Evolutionary conservation across 768 basidiomycete genomes (phyloP).

Genomic region (Tulasnella sp.): DNA sequence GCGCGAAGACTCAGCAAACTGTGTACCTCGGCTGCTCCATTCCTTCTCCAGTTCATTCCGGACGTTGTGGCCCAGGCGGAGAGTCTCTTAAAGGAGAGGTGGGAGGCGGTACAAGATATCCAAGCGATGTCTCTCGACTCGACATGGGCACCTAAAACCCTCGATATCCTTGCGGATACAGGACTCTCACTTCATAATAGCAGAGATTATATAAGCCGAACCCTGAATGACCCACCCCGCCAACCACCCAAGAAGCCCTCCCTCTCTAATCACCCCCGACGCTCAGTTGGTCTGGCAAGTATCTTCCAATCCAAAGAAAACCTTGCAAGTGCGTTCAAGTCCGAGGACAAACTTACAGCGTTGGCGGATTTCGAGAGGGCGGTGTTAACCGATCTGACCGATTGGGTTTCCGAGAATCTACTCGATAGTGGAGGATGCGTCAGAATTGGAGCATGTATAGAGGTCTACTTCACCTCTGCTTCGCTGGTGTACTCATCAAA

Average conservation of each 20-base stretch:
- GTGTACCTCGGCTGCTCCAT: no score
- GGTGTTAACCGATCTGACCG: conserved; percentile 33
- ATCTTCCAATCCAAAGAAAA: no score
- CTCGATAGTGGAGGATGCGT: conserved; percentile 33
- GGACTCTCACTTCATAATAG: not conserved
- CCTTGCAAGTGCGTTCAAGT: no score
- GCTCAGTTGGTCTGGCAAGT: conserved; percentile 34
- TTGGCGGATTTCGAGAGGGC: conserved; percentile 16
- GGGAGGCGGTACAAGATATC: not conserved
- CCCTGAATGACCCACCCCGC: no score
- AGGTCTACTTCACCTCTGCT: not conserved
- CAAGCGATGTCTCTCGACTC: not conserved
- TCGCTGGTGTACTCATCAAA: not conserved
- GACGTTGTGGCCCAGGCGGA: no score
- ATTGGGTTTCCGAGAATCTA: conserved; percentile 27
- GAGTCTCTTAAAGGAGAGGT: not conserved
- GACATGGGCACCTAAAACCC: not conserved
- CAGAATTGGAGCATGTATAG: conserved; percentile 20
- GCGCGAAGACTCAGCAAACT: no score
- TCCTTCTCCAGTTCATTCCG: no score
- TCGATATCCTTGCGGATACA: not conserved
- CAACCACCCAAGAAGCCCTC: no score
- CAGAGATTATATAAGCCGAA: not conserved
- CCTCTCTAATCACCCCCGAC: no score
- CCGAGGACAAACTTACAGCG: conserved; percentile 25